These are phyloP conservation scores for Tricholoma flavovirens DNA, from an alignment of 768 basidiomycete genomes.

Conservation along the genomic window DNA sequence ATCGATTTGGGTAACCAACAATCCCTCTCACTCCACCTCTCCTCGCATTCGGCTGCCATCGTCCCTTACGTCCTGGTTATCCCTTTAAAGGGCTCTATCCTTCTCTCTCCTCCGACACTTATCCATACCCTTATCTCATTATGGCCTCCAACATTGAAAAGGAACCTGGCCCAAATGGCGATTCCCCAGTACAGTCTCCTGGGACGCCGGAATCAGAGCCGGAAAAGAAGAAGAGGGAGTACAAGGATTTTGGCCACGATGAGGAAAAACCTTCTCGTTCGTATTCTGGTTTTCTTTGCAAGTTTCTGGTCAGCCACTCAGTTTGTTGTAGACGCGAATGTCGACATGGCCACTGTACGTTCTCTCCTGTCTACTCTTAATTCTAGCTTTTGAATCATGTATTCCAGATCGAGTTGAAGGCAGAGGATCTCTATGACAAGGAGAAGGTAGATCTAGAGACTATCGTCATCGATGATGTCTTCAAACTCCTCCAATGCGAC, in stretches of 20 bases:
- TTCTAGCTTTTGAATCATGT: neutral
- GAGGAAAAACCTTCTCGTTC: conserved; percentile 61
- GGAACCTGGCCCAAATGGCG: conserved; percentile 57
- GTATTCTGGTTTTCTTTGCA: conserved; percentile 34
- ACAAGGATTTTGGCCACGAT: conserved; percentile 82
- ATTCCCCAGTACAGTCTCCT: conserved; percentile 28
- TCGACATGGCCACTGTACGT: conserved; percentile 76
- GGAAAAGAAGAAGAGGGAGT: conserved; percentile 70
- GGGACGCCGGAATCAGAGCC: conserved; percentile 29
- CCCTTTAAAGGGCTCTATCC: conserved; percentile 20
- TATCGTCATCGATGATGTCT: conserved; percentile 93
- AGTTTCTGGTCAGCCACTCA: neutral
- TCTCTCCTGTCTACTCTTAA: conserved; percentile 4
- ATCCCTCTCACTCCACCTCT: conserved; percentile 16
- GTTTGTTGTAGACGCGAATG: conserved; percentile 60
- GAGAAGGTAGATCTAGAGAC: conserved; percentile 99
- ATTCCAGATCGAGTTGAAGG: conserved; percentile 75
- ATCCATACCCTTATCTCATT: conserved; percentile 20
- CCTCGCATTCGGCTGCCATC: conserved; percentile 6
- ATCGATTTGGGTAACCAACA: conserved; percentile 13
- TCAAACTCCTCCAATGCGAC: conserved; percentile 89
- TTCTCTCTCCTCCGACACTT: conserved; percentile 15
- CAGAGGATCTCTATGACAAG: conserved; percentile 94
- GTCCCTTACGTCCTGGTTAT: conserved; percentile 3
- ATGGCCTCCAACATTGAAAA: conserved; percentile 49